phyloP scores from a whole-genome alignment of 2,329 filamentous ascomycete genomes.

The Trichophyton simii region DNA sequence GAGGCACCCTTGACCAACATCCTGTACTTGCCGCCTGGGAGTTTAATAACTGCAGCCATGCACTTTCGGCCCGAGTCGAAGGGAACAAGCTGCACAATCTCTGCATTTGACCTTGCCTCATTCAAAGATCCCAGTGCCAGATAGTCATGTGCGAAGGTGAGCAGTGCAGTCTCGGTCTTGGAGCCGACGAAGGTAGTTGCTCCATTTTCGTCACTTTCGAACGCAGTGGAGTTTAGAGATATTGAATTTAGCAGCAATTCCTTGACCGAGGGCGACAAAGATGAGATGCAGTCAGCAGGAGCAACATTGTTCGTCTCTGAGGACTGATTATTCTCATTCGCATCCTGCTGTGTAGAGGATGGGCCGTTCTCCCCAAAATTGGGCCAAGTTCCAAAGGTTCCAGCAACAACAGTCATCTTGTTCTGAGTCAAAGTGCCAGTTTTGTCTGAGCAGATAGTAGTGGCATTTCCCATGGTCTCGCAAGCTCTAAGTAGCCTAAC shows the following conservation, averaged over 20 bases:
- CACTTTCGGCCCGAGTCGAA: constrained; percentile 68
- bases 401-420: constrained; percentile 49
- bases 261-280: constrained; percentile 42
- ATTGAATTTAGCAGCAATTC: constrained; percentile 51
- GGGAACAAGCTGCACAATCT: constrained; percentile 56
- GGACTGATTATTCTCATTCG: constrained; percentile 16
- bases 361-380: constrained; percentile 31
- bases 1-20: constrained; percentile 39
- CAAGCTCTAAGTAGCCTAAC: constrained; percentile 48
- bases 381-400: constrained; percentile 39
- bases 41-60: constrained; percentile 37
- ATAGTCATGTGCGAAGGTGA: constrained; percentile 55
- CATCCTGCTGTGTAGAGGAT: constrained; percentile 17
- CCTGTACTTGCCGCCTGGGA: constrained; percentile 29
- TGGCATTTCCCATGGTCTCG: constrained; percentile 54
- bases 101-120: constrained; percentile 49
- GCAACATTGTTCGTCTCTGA: constrained; percentile 26
- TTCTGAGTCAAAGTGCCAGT: constrained; percentile 54
- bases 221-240: constrained; percentile 56
- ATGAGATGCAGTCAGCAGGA: constrained; percentile 42
- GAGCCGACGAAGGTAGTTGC: constrained; percentile 54
- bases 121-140: constrained; percentile 53
- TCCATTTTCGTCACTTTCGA: constrained; percentile 52
- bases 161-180: constrained; percentile 63
- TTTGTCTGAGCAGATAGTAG: constrained; percentile 53